Evolutionary conservation across 352 stramenopile species (phyloP), one percentile per base, ranked within the genome.

Genomic region (Pythium sukuiense): DNA sequence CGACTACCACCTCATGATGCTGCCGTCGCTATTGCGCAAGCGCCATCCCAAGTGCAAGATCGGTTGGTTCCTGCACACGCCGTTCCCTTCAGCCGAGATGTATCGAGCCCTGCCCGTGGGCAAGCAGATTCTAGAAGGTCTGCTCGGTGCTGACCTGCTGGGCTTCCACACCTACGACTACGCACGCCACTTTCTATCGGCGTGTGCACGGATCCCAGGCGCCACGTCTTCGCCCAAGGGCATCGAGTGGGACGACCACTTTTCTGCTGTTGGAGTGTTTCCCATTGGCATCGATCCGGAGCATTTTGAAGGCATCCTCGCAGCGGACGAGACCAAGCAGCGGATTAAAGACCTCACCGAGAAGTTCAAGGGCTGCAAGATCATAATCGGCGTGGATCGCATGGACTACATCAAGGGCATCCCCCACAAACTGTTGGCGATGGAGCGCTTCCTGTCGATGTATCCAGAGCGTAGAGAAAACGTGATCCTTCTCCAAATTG

Each of bases 401-500:
- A 89, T 96, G 74, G 88, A 96, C 56, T 89, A 93, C 39, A 94
- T 90, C 70, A 97, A 96, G 71, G 89, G 89, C 2, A 96, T 97
- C 55, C 89, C 89, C 16, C 83, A 96, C 65, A 89, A 90, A 62
- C 57, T 97, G 52, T 65, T 96, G 20, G 87, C 87, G 14, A 91
- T 97, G 73, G 89, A 97, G 62, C 75, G 90, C 3, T 96, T 95
- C 65, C 66, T 97, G 1, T 78, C 81, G 14, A 73, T 81, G 61
- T 88, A 95, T 59, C 88, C 89, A 0, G 83, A 98, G 61, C 96
- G 89, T 67, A 83, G 89, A 20, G 92, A 94, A 16, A 96, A 96
- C 69, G 91, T 98, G 56, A 88, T 97, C 30, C 66, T 98, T 6
- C 89, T 98, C 49, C 93, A 98, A 76, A 97, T 99, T 48, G 96